These are phyloP conservation scores for Calonectria ilicicola DNA, from an alignment of 2,329 filamentous ascomycete genomes.

Conservation along the genomic window DNA sequence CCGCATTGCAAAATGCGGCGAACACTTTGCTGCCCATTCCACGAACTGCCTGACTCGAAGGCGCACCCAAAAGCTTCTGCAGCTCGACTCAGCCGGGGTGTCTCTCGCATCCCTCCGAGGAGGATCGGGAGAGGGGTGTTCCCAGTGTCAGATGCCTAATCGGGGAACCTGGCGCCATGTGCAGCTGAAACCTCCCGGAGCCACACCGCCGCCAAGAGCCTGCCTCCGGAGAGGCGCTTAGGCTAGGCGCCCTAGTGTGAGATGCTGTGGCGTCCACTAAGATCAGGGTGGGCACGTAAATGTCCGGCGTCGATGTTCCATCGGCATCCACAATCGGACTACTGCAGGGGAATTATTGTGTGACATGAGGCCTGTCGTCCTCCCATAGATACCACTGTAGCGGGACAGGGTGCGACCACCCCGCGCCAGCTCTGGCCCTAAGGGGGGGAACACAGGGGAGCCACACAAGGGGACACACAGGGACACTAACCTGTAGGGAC, in stretches of 20 bases:
- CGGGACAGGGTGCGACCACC: neutral
- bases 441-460: neutral
- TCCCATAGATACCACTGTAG: neutral
- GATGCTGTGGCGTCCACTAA: constrained; percentile 3
- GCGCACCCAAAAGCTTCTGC: neutral
- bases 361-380: neutral
- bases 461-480: neutral
- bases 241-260: neutral
- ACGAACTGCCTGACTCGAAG: neutral
- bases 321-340: neutral
- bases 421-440: neutral
- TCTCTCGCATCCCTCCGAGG: neutral
- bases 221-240: neutral
- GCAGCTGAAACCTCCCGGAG: constrained; percentile 5
- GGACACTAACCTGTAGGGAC: no score
- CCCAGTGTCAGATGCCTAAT: neutral
- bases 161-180: neutral
- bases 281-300: constrained; percentile 2
- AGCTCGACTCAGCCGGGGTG: neutral
- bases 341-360: constrained; percentile 10
- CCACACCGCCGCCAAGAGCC: constrained; percentile 1
- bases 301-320: constrained; percentile 4
- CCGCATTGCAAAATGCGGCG: neutral
- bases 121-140: neutral
- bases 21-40: neutral